Percentiles rank a stretch among this genome's conserved stretches.
phyloP scores from a whole-genome alignment of 768 basidiomycete species.

The Hericium alpestre region DNA sequence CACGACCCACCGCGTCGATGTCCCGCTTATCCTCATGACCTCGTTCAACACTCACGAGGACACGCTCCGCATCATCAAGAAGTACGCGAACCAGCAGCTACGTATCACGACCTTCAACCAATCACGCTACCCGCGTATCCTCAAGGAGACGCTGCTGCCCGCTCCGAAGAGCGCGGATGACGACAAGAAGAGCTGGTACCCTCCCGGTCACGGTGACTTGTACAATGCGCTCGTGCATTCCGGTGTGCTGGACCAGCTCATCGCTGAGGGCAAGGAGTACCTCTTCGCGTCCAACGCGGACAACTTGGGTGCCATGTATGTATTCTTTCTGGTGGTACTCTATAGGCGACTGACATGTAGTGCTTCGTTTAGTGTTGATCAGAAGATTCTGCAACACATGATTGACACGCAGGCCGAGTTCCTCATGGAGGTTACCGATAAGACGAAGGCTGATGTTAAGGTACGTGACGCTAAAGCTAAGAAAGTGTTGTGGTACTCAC shows the following conservation, averaged over 20 bases:
- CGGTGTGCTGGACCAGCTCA: conserved; percentile 81
- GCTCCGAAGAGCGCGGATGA: conserved; percentile 67
- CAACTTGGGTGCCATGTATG: conserved; percentile 85
- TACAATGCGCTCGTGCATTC: conserved; percentile 89
- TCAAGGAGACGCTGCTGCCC: conserved; percentile 80
- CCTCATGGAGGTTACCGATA: conserved; percentile 93
- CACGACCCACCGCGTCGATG: conserved; percentile 72
- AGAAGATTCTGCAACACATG: conserved; percentile 78
- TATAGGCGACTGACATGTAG: background rate
- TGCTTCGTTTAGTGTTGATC: conserved; percentile 11
- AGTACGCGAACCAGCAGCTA: conserved; percentile 90
- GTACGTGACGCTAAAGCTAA: conserved; percentile 11
- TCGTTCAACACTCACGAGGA: conserved; percentile 98
- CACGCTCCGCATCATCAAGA: conserved; percentile 92
- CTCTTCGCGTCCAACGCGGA: conserved; percentile 97
- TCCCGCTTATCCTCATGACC: conserved; percentile 97
- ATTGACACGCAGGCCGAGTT: conserved; percentile 73
- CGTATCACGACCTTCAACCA: conserved; percentile 90
- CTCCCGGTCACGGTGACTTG: conserved; percentile 93
- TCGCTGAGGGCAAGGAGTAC: conserved; percentile 91
- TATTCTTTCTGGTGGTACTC: conserved; percentile 6
- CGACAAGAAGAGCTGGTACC: conserved; percentile 93
- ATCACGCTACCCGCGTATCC: conserved; percentile 88
- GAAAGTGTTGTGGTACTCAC: background rate
- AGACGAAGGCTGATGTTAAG: conserved; percentile 81